Conservation (phyloP, 106 monocot species). For the Dendrobium catenatum region DNA sequence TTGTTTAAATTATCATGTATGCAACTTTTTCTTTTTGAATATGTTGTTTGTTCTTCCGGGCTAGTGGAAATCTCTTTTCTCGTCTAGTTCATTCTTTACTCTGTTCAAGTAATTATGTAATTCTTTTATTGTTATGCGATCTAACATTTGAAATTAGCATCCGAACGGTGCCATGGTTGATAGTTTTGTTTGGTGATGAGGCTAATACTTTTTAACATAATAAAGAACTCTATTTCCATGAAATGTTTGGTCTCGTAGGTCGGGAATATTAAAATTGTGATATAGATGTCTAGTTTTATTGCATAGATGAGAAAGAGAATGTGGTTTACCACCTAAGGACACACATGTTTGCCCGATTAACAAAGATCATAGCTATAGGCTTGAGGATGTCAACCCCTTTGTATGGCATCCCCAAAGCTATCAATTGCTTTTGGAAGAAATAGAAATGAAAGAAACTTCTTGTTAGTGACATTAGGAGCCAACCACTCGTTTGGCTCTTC, state of each 20-base stretch:
- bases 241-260: background rate
- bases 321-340: background rate
- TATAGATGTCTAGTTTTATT: background rate
- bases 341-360: background rate
- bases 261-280: background rate
- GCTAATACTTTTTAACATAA: background rate
- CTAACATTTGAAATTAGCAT: background rate
- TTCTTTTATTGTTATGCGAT: background rate
- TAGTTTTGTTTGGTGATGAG: background rate
- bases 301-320: background rate
- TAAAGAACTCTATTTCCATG: background rate
- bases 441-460: background rate
- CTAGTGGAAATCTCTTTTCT: background rate
- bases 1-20: background rate
- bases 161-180: background rate
- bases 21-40: background rate
- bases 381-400: background rate
- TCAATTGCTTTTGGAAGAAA: background rate
- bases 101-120: background rate
- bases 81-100: background rate
- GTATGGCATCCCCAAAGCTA: background rate
- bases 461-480: background rate
- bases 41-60: too few relatives aligned
- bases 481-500: background rate
- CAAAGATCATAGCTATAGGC: background rate